Base-by-base conservation (phyloP, 169 alveolate genomes). In the Theileria equi region DNA sequence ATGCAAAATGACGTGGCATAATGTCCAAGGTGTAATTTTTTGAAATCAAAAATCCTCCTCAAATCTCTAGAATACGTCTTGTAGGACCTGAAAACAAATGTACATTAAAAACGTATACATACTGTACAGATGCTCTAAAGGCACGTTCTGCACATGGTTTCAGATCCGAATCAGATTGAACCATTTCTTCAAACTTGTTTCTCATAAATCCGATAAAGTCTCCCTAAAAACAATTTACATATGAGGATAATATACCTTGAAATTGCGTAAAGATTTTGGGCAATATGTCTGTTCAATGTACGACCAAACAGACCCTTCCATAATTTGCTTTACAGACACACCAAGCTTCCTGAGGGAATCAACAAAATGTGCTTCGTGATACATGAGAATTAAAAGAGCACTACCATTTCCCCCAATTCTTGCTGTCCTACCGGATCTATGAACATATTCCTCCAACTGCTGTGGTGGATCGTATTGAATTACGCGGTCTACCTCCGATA, bases 381-480 rank as follows among this genome's bases (percentile, higher is more conserved):
- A 69, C 35, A 82, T 40, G 7, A 86, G 53, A 43, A 86, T 49
- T 48, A 86, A 35, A 32, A 79, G 55, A n/a, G 90, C 81, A 23
- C 68, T 45, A 0, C 92, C 92, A n/a, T 59, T 66, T 7, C 81
- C 81, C 16, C 89, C 88, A 17, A 86, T 50, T 40, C 98, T 77
- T 10, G 98, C 98, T 6, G 98, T 95, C 50, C 98, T 77, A 1
- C 98, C 98, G 45, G 95, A 91, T 66, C 98, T 87, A 71, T 95
- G 98, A 17, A 95, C 91, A 77, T 94, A 95, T 57, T 95, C 96
- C 57, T 94, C 98, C 32, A 93, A 79, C 58, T 88, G 80, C 73
- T 90, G 88, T 2, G 98, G 98, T 0, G 97, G 95, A 53, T 94
- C 98, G 60, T 92, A 87, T 77, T 93, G 95, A 13, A 95, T 82